Percentiles rank a stretch among this genome's conserved stretches.
These are phyloP conservation scores for Sanghuangporus sanghuang DNA, from an alignment of 1,284 basidiomycete genomes.

Conservation along the genomic window DNA sequence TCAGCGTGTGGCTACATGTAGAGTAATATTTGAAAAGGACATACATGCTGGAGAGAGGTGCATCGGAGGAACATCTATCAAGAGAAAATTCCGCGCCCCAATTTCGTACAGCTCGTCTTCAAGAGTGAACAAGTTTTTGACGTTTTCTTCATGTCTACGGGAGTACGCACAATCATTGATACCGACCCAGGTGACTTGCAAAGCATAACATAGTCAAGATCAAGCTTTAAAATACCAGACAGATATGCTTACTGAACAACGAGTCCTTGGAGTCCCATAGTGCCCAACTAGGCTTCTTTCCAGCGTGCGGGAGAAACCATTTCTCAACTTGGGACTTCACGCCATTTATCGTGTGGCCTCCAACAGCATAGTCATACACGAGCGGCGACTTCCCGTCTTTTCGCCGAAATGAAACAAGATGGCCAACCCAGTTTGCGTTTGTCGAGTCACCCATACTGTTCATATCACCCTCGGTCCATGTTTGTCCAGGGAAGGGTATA, in stretches of 20 bases:
- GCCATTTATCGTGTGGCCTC: constrained; percentile 37
- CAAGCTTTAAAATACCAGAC: background rate
- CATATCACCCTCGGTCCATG: constrained; percentile 37
- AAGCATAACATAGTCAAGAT: background rate
- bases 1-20: background rate
- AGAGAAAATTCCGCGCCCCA: constrained; percentile 57
- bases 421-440: constrained; percentile 52
- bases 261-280: constrained; percentile 38
- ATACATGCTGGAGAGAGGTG: constrained; percentile 42
- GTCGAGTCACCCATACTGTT: constrained; percentile 1
- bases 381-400: constrained; percentile 31
- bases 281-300: constrained; percentile 34
- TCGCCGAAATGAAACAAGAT: constrained; percentile 33
- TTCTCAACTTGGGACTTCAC: constrained; percentile 35
- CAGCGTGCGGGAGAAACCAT: constrained; percentile 34
- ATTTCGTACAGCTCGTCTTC: constrained; percentile 43
- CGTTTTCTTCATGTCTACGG: constrained; percentile 15
- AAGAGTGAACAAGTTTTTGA: constrained; percentile 34
- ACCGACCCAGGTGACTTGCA: constrained; percentile 59
- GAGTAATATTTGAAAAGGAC: constrained; percentile 8
- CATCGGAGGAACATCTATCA: constrained; percentile 59
- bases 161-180: constrained; percentile 57
- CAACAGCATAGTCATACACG: constrained; percentile 47
- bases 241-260: constrained; percentile 39
- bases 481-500: constrained; percentile 37